Base-by-base conservation (phyloP, 2,329 filamentous ascomycete genomes). In the Xylaria sp. region DNA sequence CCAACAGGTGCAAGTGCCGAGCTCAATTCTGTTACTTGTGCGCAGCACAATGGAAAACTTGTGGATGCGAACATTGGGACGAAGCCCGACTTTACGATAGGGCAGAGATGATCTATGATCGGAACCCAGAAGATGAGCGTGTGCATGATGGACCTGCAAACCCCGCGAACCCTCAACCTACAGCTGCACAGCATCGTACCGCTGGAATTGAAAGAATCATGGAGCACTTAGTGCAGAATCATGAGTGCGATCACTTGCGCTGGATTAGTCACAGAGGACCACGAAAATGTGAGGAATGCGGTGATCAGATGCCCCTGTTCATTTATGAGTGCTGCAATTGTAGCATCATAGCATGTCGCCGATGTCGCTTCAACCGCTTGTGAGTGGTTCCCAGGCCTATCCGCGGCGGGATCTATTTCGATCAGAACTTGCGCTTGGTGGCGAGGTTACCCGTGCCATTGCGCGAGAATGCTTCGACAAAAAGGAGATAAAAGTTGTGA, bases 311-410 rank as follows among this genome's bases (percentile, higher is more conserved):
- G 53, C 79, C 75, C 0, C 0, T 69, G 0, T 88, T 78, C 69
- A 85, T 88, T 13, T 84, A 80, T 32, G 81, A 85, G 65, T 87
- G 86, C 68, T 57, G 48, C 0, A 78, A 81, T 58, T 88, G 86
- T 66, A 75, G 75, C 3, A 74, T 85, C 3, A 75, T 79, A 73
- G 83, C 80, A 25, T 88, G 86, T 63, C 77, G 80, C n/a, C 74
- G 80, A 3, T 88, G 86, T 65, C 75, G 81, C 35, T 80, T 70
- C 51, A 84, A 87, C 66, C 80, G 83, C 23, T 74, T 84, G 21
- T 82, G 60, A 70, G 57, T 1, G n/a, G 8, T 12, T 5, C 21
- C 10, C 21, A 25, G 13, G 40, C 21, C 29, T 13, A 42, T 37
- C 13, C 1, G 9, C 16, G 5, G 6, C 5, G 18, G 23, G 10